Evolutionary conservation across 2,329 filamentous ascomycete species (phyloP).

Genomic region (Ilyonectria sp.): DNA sequence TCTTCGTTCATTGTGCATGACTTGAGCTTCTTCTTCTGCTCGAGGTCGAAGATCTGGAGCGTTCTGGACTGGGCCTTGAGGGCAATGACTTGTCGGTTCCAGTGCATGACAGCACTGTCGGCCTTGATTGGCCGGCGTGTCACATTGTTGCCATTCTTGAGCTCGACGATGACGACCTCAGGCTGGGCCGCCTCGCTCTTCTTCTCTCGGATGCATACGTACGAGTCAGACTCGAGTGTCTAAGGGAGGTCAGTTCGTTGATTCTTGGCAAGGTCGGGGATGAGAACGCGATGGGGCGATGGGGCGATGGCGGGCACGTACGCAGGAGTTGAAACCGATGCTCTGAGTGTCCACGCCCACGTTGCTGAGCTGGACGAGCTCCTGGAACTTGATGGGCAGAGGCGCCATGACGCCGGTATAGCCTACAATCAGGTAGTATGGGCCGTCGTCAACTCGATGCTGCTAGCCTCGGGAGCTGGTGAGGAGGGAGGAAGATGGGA

Average conservation of each 20-base stretch:
- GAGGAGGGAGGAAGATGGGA: conserved; percentile 31
- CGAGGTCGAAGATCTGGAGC: conserved; percentile 97
- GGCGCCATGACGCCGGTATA: conserved; percentile 69
- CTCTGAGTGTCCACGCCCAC: conserved; percentile 63
- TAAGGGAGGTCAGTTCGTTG: conserved; percentile 56
- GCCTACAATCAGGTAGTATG: conserved; percentile 46
- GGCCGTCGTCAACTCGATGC: conserved; percentile 45
- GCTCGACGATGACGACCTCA: conserved; percentile 97
- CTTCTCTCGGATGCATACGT: conserved; percentile 96
- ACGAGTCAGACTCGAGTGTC: conserved; percentile 98
- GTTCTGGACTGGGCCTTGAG: conserved; percentile 95
- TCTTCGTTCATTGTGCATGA: conserved; percentile 97
- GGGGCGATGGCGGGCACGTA: conserved; percentile 61
- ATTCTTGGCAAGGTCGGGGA: conserved; percentile 1
- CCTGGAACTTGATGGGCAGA: conserved; percentile 93
- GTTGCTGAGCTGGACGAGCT: conserved; percentile 80
- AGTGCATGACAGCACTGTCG: conserved; percentile 99
- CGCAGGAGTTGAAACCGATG: conserved; percentile 87
- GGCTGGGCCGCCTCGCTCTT: conserved; percentile 86
- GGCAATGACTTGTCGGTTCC: conserved; percentile 95
- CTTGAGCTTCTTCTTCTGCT: conserved; percentile 95
- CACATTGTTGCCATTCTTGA: conserved; percentile 97
- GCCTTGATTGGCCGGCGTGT: conserved; percentile 97
- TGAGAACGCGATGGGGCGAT: conserved; percentile 34
- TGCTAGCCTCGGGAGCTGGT: conserved; percentile 41